These are phyloP conservation scores for Puccinia coronata DNA, from an alignment of 1,284 basidiomycete genomes.

Conservation along the genomic window DNA sequence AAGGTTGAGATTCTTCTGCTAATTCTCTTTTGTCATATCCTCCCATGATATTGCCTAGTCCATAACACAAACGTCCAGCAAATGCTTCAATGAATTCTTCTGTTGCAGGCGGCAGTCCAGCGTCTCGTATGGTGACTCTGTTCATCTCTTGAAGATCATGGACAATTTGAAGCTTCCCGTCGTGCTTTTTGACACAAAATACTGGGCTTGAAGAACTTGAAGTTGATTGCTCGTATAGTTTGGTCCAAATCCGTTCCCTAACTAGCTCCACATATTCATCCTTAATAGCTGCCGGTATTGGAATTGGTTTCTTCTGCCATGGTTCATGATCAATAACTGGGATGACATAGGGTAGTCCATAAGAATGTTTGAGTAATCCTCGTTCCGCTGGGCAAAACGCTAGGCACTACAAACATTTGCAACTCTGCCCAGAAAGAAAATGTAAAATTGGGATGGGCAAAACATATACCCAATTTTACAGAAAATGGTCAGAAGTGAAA, in stretches of 20 bases:
- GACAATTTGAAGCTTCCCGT: not conserved
- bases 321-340: not conserved
- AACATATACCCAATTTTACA: no score
- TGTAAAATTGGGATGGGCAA: no score
- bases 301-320: not conserved
- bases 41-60: conserved; percentile 13
- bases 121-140: not conserved
- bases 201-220: conserved; percentile 1
- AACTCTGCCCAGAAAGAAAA: no score
- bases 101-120: not conserved
- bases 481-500: no score
- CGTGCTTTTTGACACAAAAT: not conserved
- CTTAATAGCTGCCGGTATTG: not conserved
- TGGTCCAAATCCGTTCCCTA: not conserved
- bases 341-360: not conserved
- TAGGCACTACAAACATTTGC: no score
- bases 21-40: conserved; percentile 17
- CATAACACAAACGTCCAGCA: not conserved
- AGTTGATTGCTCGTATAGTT: not conserved
- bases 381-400: not conserved
- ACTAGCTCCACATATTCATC: not conserved
- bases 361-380: not conserved
- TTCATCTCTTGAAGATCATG: not conserved
- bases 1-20: not conserved
- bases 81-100: conserved; percentile 8